Evolutionary conservation across 306 rosid genomes (phyloP).

Genomic region (Vigna radiata): DNA sequence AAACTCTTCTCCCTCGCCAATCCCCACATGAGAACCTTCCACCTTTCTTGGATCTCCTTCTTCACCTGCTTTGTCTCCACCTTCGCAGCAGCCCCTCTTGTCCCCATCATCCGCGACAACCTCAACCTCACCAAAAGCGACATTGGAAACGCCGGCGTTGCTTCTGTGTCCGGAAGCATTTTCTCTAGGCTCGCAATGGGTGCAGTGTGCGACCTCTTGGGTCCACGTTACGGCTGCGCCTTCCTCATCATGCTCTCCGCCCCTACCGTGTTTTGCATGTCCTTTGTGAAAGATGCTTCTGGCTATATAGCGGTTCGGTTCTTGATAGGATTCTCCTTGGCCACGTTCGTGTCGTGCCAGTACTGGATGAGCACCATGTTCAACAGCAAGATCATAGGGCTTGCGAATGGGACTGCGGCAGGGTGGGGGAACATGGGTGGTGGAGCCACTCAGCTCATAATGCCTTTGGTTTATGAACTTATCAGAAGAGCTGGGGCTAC

Average conservation of each 20-base stretch:
- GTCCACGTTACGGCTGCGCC: constrained; percentile 86
- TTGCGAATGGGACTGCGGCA: constrained; percentile 83
- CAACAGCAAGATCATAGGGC: constrained; percentile 78
- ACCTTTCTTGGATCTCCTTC: constrained; percentile 90
- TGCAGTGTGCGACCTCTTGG: constrained; percentile 75
- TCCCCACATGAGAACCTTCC: constrained; percentile 98
- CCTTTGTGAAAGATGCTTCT: constrained; percentile 63
- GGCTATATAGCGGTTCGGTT: constrained; percentile 74
- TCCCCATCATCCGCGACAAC: constrained; percentile 82
- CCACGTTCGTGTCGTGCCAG: constrained; percentile 89
- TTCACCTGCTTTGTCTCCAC: constrained; percentile 89
- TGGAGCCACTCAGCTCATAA: constrained; percentile 87
- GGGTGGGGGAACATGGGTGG: constrained; percentile 99
- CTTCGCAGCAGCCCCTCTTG: constrained; percentile 82
- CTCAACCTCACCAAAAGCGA: constrained; percentile 78
- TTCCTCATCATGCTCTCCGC: constrained; percentile 72
- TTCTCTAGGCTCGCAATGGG: constrained; percentile 90
- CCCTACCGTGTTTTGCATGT: constrained; percentile 80
- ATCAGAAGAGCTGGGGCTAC: constrained; percentile 62
- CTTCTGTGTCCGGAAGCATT: constrained; percentile 84
- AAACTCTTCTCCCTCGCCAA: constrained; percentile 75
- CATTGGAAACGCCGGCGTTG: constrained; percentile 88
- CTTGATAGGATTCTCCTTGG: constrained; percentile 86
- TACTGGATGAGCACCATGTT: constrained; percentile 98
- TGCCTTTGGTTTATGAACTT: constrained; percentile 77